Conservation (phyloP, 73 alveolate genomes). For the Paramecium tetraurelia region DNA sequence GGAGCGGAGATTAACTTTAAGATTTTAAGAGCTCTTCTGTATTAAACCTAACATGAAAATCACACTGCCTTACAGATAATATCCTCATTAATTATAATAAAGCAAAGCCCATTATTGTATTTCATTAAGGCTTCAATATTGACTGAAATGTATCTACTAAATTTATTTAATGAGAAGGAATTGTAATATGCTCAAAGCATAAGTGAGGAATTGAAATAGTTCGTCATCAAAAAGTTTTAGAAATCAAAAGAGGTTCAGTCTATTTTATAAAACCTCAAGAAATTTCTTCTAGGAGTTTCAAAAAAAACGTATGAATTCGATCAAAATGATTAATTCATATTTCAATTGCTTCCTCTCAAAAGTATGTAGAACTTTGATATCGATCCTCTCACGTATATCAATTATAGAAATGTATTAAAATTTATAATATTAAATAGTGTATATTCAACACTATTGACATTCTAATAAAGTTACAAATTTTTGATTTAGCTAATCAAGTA, state of each 20-base stretch:
- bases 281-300: background rate
- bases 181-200: background rate
- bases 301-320: background rate
- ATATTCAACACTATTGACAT: background rate
- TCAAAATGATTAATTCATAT: background rate
- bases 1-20: background rate
- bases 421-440: background rate
- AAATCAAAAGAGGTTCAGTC: constrained; percentile 29
- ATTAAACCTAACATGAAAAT: background rate
- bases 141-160: background rate
- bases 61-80: background rate
- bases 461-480: background rate
- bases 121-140: background rate
- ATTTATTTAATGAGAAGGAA: constrained; percentile 39
- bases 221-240: background rate
- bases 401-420: constrained; percentile 3
- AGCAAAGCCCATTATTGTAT: constrained; percentile 1
- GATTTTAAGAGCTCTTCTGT: background rate
- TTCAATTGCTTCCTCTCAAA: background rate
- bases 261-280: background rate
- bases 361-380: background rate
- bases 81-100: background rate
- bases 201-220: background rate
- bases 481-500: background rate
- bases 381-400: background rate